Conservation (phyloP, 768 basidiomycete genomes). For the Podaxis sp. region DNA sequence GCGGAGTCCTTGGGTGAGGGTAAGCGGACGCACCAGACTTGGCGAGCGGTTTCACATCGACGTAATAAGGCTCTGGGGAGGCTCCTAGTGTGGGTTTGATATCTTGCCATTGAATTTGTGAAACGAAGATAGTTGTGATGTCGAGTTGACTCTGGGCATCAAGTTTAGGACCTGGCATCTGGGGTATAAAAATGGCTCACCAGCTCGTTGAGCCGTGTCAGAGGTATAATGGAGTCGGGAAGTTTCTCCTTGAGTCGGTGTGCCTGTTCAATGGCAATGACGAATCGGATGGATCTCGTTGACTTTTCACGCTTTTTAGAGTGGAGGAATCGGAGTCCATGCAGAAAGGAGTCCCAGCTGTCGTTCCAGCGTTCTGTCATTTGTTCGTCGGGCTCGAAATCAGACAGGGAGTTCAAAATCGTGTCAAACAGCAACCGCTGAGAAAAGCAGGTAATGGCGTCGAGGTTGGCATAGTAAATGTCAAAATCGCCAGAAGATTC, state of each 20-base stretch:
- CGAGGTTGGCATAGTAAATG: conserved; percentile 44
- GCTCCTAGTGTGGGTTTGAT: conserved; percentile 68
- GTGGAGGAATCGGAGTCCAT: conserved; percentile 50
- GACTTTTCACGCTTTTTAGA: conserved; percentile 19
- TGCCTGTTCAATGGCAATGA: conserved; percentile 64
- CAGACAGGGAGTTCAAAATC: conserved; percentile 57
- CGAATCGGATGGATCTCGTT: conserved; percentile 38
- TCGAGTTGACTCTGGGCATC: conserved; percentile 31
- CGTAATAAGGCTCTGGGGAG: conserved; percentile 68
- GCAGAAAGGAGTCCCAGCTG: conserved; percentile 66
- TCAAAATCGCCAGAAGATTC: conserved; percentile 21
- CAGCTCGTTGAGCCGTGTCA: conserved; percentile 70
- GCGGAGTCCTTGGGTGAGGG: background rate
- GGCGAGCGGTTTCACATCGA: conserved; percentile 50
- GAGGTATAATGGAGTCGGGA: conserved; percentile 65
- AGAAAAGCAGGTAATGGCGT: conserved; percentile 61
- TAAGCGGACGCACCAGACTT: conserved; percentile 52
- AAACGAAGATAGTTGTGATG: conserved; percentile 60
- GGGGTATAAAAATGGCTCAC: conserved; percentile 30
- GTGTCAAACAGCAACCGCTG: conserved; percentile 65
- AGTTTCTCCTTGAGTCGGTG: conserved; percentile 62
- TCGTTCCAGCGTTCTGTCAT: conserved; percentile 54
- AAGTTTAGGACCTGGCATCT: background rate
- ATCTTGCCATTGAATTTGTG: conserved; percentile 67
- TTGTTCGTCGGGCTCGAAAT: conserved; percentile 57